Conservation (phyloP, 352 stramenopile species). For the Phytophthora quininea region DNA sequence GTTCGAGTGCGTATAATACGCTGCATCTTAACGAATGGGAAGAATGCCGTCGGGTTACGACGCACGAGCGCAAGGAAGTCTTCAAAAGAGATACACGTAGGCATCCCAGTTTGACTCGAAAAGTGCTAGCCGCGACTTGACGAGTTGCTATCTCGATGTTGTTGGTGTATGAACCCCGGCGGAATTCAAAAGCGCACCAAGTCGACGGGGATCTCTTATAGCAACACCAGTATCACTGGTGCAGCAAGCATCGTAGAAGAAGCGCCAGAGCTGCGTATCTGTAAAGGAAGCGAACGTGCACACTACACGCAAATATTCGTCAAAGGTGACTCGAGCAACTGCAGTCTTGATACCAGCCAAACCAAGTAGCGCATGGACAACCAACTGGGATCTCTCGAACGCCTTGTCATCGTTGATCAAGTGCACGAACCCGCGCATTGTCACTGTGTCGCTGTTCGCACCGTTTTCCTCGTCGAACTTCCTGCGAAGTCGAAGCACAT, state of each 20-base stretch:
- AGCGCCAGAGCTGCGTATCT: constrained; percentile 55
- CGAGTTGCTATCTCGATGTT: constrained; percentile 57
- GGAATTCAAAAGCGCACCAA: constrained; percentile 49
- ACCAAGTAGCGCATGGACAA: constrained; percentile 53
- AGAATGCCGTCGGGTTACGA: constrained; percentile 58
- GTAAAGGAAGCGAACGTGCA: constrained; percentile 57
- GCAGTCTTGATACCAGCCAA: constrained; percentile 30
- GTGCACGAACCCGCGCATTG: constrained; percentile 55
- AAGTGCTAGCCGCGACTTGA: constrained; percentile 36
- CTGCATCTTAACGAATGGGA: constrained; percentile 58
- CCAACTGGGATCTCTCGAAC: constrained; percentile 42
- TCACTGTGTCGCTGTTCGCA: constrained; percentile 40
- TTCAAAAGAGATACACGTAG: constrained; percentile 41
- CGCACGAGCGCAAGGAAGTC: constrained; percentile 60
- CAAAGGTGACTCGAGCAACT: constrained; percentile 50
- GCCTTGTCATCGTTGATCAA: constrained; percentile 49
- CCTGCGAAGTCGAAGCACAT: constrained; percentile 39
- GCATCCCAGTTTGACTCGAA: constrained; percentile 23
- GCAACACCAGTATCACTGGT: constrained; percentile 25
- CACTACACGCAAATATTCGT: constrained; percentile 56
- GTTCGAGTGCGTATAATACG: constrained; percentile 41
- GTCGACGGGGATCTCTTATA: constrained; percentile 35
- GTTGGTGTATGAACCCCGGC: constrained; percentile 45
- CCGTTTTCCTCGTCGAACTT: constrained; percentile 51
- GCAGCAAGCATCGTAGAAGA: constrained; percentile 62